phyloP scores from a whole-genome alignment of 1,284 basidiomycete genomes.

The Rhizopogon hawkerae region DNA sequence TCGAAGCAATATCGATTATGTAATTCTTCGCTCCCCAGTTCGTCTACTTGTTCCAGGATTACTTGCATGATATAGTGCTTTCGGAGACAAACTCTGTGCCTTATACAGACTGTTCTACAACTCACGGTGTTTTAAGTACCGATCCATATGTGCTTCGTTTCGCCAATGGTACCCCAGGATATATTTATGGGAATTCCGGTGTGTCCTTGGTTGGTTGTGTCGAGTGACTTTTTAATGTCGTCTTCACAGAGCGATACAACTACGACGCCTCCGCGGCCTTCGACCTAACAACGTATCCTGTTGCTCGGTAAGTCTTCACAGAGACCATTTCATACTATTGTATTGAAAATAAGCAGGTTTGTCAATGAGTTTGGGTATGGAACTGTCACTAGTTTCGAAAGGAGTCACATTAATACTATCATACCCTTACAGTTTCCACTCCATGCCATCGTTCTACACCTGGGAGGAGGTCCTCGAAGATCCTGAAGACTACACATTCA shows the following conservation, averaged over 20 bases:
- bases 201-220: constrained; percentile 1
- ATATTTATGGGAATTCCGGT: constrained; percentile 54
- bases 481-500: constrained; percentile 48
- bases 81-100: constrained; percentile 49
- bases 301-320: constrained; percentile 31
- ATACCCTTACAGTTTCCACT: constrained; percentile 41
- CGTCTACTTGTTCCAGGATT: constrained; percentile 45
- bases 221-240: neutral
- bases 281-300: constrained; percentile 48
- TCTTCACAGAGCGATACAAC: constrained; percentile 43
- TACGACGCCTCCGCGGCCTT: constrained; percentile 50
- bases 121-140: constrained; percentile 46
- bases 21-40: constrained; percentile 29
- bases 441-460: constrained; percentile 56
- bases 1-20: neutral
- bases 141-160: constrained; percentile 51
- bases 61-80: constrained; percentile 41
- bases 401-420: neutral
- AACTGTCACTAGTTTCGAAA: neutral
- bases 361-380: constrained; percentile 55
- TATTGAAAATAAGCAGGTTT: constrained; percentile 29
- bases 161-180: constrained; percentile 39
- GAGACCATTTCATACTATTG: neutral
- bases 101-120: constrained; percentile 58
- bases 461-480: constrained; percentile 51